Percentiles rank a stretch among this genome's conserved stretches.
phyloP scores from a whole-genome alignment of 371 early-diverging fungal genomes.

The Mucor mucedo region DNA sequence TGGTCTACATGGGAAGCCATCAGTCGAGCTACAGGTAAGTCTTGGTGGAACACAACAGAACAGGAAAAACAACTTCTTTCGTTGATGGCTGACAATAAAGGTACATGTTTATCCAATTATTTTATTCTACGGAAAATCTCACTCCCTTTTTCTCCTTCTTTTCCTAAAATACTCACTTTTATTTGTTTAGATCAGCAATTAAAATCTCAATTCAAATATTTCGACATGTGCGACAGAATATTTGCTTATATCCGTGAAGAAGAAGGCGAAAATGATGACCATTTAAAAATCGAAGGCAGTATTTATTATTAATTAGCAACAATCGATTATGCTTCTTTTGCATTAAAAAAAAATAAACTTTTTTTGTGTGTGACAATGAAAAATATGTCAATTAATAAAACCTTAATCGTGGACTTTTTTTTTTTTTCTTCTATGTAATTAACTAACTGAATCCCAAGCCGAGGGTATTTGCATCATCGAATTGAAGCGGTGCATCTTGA shows the following conservation, averaged over 20 bases:
- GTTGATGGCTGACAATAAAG: constrained; percentile 12
- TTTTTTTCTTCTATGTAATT: too few species aligned
- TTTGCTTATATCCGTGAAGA: constrained; percentile 24
- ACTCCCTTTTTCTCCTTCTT: too few species aligned
- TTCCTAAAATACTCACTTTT: neutral
- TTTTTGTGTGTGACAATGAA: neutral
- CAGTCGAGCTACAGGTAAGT: constrained; percentile 25
- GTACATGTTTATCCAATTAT: too few species aligned
- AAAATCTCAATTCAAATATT: constrained; percentile 24
- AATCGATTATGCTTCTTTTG: neutral
- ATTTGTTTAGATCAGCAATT: constrained; percentile 20
- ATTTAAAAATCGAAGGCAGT: constrained; percentile 6
- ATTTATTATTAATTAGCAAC: constrained; percentile 5
- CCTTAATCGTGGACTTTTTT: too few species aligned
- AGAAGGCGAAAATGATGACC: constrained; percentile 11
- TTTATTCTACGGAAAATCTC: neutral
- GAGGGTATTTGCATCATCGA: constrained; percentile 26
- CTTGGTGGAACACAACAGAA: constrained; percentile 27
- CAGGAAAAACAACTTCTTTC: constrained; percentile 16
- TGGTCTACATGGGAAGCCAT: constrained; percentile 31
- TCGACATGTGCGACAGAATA: constrained; percentile 24
- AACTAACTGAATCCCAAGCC: constrained; percentile 11
- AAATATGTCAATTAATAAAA: too few species aligned
- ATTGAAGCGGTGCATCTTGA: constrained; percentile 3
- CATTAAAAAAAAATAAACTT: neutral